These are phyloP conservation scores for Paraphoma sp. DNA, from an alignment of 2,329 filamentous ascomycete genomes.

Conservation along the genomic window DNA sequence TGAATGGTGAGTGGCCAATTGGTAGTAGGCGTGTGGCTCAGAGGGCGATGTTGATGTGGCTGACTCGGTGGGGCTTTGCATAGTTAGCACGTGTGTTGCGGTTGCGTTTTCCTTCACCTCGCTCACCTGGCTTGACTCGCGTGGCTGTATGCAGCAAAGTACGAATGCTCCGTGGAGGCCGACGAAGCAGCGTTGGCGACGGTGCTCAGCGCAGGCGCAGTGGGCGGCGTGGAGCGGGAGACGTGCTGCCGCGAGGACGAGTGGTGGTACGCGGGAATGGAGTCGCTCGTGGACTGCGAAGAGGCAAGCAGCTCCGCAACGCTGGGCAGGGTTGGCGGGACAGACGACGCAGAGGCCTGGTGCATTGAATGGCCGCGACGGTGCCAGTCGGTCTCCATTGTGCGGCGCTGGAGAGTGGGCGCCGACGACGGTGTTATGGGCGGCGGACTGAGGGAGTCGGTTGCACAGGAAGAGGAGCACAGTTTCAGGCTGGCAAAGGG, in stretches of 20 bases:
- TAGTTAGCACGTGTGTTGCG: slow-evolving; percentile 12
- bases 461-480: slow-evolving; percentile 4
- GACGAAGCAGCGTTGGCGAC: slow-evolving; percentile 5
- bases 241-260: slow-evolving; percentile 3
- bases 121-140: slow-evolving; percentile 21
- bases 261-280: slow-evolving; percentile 18
- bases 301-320: slow-evolving; percentile 32
- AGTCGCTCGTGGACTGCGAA: slow-evolving; percentile 14
- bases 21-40: slow-evolving; percentile 11
- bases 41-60: slow-evolving; percentile 8
- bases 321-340: slow-evolving; percentile 27
- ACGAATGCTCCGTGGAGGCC: slow-evolving; percentile 2
- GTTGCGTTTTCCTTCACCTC: neutral
- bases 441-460: neutral
- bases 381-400: slow-evolving; percentile 24
- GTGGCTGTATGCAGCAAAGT: slow-evolving; percentile 22
- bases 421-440: neutral
- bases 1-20: slow-evolving; percentile 7
- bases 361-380: slow-evolving; percentile 14
- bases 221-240: slow-evolving; percentile 10
- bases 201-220: neutral
- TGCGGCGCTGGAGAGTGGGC: neutral
- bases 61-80: slow-evolving; percentile 15
- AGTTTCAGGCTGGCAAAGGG: slow-evolving; percentile 4
- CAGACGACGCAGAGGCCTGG: slow-evolving; percentile 8